Evolutionary conservation across 2,329 filamentous ascomycete species (phyloP), one percentile per base, ranked within the genome.

Genomic region (Fusarium coicis): DNA sequence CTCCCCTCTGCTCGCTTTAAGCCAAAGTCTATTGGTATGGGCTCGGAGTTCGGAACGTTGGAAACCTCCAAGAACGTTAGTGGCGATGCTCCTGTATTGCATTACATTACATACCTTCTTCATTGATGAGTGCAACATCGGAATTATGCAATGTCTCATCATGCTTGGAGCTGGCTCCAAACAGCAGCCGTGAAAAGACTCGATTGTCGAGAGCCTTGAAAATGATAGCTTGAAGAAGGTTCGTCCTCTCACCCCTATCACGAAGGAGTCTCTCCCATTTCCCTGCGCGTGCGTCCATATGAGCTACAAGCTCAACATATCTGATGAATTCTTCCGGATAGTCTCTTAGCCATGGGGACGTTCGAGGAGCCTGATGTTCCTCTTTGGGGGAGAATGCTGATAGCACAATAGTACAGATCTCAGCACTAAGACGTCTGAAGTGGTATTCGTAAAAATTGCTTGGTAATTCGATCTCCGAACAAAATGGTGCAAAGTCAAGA

Each of bases 211-310:
- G 65, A 39, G 79, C 62, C 67, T 68, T 77, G 69, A 79, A 75
- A 32, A 82, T 70, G n/a, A 80, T 73, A 7, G 77, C 80, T 26
- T 73, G 54, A 42, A 82, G 59, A 2, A 82, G 73, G 14, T 64
- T 71, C 36, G 55, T 61, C 19, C 79, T 76, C 54, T 80, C 76
- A 1, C 55, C 43, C 19, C 53, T 50, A 26, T 76, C 63, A 21
- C 47, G 60, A 32, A 82, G 73, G 10, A 82, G 62, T 30, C 64
- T 70, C 19, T 78, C 79, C 81, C 81, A 82, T 9, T 73, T 70
- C 18, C 65, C 67, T 12, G 64, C 44, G 3, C 73, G 66, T 8
- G 74, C 67, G 40, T 80, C 77, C 18, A 79, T 77, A 6, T 72
- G 73, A 55, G 80, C 80, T n/a, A 82, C 59, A 26, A 74, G 61